Evolutionary conservation across 169 alveolate species (phyloP).

Genomic region (Plasmodium adleri): DNA sequence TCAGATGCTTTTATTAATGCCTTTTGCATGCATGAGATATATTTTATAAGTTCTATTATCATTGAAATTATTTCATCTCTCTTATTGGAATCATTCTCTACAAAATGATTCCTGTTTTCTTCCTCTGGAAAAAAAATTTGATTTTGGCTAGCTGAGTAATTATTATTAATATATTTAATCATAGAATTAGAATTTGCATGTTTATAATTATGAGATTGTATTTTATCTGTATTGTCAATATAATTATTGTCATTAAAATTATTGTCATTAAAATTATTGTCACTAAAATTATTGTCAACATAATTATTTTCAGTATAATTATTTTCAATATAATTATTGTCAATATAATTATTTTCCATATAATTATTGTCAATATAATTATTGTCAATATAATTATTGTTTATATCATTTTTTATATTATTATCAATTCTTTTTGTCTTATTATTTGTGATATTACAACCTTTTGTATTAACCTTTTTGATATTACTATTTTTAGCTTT

Average conservation of each 20-base stretch:
- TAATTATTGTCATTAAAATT: neutral
- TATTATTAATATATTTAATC: neutral
- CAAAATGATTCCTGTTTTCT: neutral
- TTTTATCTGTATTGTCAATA: neutral
- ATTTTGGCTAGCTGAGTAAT: neutral
- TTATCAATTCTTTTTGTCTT: neutral
- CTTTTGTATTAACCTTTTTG: neutral
- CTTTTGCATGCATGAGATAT: conserved; percentile 67
- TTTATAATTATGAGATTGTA: neutral
- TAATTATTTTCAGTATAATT: neutral
- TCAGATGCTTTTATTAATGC: conserved; percentile 41
- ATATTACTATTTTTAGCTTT: conserved; percentile 4
- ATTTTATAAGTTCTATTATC: conserved; percentile 57
- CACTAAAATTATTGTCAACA: neutral
- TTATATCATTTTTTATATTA: neutral
- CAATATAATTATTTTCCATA: neutral
- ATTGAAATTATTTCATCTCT: conserved; percentile 46
- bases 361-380: neutral
- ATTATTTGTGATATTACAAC: neutral
- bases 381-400: neutral
- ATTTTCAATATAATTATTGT: neutral
- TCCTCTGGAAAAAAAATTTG: neutral
- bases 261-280: neutral
- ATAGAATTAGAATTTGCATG: neutral
- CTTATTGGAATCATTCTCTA: conserved; percentile 2